Percentiles rank a stretch among this genome's conserved stretches.
Conservation (phyloP, 805 yeast species). For the Candida loeiensis region DNA sequence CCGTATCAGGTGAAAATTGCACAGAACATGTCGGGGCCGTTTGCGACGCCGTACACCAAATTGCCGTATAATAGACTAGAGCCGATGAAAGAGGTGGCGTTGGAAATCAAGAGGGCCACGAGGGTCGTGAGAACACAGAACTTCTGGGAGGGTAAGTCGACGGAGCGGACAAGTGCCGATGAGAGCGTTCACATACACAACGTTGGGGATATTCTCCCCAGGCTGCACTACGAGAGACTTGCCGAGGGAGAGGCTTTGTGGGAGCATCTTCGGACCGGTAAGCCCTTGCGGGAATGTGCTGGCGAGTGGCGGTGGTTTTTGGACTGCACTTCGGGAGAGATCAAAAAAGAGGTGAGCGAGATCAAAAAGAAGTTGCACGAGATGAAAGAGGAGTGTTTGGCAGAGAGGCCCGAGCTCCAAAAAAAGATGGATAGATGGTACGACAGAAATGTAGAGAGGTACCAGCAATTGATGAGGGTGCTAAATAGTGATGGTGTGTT, state of each 20-base stretch:
- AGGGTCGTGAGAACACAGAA: slow-evolving; percentile 19
- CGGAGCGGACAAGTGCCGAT: slow-evolving; percentile 16
- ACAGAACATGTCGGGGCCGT: slow-evolving; percentile 30
- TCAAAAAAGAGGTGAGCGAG: slow-evolving; percentile 6
- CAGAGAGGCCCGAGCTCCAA: slow-evolving; percentile 12
- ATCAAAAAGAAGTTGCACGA: neutral
- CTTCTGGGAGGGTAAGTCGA: slow-evolving; percentile 25
- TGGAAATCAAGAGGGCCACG: slow-evolving; percentile 31
- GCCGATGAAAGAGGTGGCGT: slow-evolving; percentile 24
- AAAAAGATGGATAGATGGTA: slow-evolving; percentile 12
- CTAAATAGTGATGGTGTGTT: slow-evolving; percentile 21
- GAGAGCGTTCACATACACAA: slow-evolving; percentile 31
- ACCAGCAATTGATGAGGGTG: slow-evolving; percentile 12
- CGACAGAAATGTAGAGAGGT: slow-evolving; percentile 11
- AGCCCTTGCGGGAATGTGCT: neutral
- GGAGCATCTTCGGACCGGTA: slow-evolving; percentile 27
- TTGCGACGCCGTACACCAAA: slow-evolving; percentile 25
- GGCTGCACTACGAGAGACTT: slow-evolving; percentile 22
- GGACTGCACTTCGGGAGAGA: slow-evolving; percentile 9
- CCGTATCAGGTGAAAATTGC: slow-evolving; percentile 32
- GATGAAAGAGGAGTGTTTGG: neutral
- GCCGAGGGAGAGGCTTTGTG: slow-evolving; percentile 32
- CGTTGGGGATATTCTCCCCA: slow-evolving; percentile 29
- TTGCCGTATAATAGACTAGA: slow-evolving; percentile 19
- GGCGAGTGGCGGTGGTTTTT: slow-evolving; percentile 12